Percentiles rank a stretch among this genome's conserved stretches.
phyloP scores from a whole-genome alignment of 2,329 filamentous ascomycete genomes.

The Fusarium cicatricum region DNA sequence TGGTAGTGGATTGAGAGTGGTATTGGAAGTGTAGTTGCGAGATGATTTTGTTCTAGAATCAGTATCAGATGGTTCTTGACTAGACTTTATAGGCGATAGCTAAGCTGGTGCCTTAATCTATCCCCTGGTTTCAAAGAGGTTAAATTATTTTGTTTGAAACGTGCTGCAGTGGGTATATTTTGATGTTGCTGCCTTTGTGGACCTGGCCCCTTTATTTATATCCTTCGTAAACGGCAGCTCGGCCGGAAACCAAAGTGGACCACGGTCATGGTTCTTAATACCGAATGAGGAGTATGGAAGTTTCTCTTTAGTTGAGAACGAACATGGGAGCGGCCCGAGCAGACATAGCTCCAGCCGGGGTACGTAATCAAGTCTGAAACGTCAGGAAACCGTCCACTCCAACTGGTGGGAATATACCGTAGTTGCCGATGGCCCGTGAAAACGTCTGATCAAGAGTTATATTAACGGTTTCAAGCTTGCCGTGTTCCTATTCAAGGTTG shows the following conservation, averaged over 20 bases:
- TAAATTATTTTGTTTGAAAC: constrained; percentile 23
- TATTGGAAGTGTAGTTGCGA: not conserved
- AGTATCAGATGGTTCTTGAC: not conserved
- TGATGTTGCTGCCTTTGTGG: not conserved
- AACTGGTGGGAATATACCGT: constrained; percentile 21
- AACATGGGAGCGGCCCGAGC: not conserved
- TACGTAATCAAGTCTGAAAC: constrained; percentile 14
- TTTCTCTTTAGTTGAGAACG: not conserved
- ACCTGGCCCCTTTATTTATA: constrained; percentile 7
- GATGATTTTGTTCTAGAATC: not conserved
- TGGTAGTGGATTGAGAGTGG: not conserved
- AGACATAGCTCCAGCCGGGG: constrained; percentile 1
- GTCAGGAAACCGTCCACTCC: not conserved
- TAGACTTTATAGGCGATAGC: constrained; percentile 12
- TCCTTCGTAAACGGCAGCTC: not conserved
- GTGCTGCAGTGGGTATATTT: constrained; percentile 6
- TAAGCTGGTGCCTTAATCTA: not conserved
- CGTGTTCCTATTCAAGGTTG: too few relatives aligned
- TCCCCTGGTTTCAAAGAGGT: constrained; percentile 25
- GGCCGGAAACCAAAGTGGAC: not conserved
- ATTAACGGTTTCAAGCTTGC: too few relatives aligned
- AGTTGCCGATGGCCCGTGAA: not conserved
- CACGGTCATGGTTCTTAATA: not conserved
- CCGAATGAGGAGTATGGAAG: not conserved
- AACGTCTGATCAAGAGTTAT: too few relatives aligned